Percentiles rank a stretch among this genome's conserved stretches.
These are phyloP conservation scores for Gyrodon lividus DNA, from an alignment of 768 basidiomycete genomes.

Conservation along the genomic window DNA sequence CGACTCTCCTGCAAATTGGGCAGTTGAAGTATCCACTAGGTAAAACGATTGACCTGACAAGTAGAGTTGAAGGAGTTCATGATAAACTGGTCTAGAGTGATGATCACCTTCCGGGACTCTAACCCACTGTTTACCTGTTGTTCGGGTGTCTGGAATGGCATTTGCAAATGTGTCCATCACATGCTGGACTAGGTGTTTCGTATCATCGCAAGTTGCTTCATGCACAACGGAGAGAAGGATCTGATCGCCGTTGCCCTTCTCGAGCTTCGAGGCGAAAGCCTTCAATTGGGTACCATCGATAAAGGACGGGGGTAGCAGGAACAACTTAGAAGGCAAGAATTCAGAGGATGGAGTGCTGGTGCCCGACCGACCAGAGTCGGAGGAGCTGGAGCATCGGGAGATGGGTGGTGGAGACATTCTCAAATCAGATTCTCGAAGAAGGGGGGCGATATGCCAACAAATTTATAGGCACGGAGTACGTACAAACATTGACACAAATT, in stretches of 20 bases:
- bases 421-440: neutral
- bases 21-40: slow-evolving; percentile 13
- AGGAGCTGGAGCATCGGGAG: slow-evolving; percentile 11
- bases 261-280: slow-evolving; percentile 19
- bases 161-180: slow-evolving; percentile 11
- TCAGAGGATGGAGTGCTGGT: slow-evolving; percentile 28
- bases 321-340: slow-evolving; percentile 16
- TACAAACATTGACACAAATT: slow-evolving; percentile 4
- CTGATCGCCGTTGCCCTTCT: slow-evolving; percentile 29
- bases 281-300: slow-evolving; percentile 12
- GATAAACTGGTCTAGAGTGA: neutral
- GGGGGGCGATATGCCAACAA: slow-evolving; percentile 6
- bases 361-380: slow-evolving; percentile 18
- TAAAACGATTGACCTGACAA: slow-evolving; percentile 15
- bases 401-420: slow-evolving; percentile 21
- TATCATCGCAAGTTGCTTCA: slow-evolving; percentile 2
- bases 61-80: neutral
- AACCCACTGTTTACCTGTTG: slow-evolving; percentile 9
- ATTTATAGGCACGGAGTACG: slow-evolving; percentile 23
- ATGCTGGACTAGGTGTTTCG: slow-evolving; percentile 4
- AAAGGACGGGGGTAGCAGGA: slow-evolving; percentile 22
- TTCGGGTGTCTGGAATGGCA: slow-evolving; percentile 10
- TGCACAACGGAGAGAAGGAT: slow-evolving; percentile 25
- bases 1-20: slow-evolving; percentile 7
- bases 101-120: slow-evolving; percentile 23